Evolutionary conservation across 2,329 filamentous ascomycete genomes (phyloP).

Genomic region (Amphichorda felina): DNA sequence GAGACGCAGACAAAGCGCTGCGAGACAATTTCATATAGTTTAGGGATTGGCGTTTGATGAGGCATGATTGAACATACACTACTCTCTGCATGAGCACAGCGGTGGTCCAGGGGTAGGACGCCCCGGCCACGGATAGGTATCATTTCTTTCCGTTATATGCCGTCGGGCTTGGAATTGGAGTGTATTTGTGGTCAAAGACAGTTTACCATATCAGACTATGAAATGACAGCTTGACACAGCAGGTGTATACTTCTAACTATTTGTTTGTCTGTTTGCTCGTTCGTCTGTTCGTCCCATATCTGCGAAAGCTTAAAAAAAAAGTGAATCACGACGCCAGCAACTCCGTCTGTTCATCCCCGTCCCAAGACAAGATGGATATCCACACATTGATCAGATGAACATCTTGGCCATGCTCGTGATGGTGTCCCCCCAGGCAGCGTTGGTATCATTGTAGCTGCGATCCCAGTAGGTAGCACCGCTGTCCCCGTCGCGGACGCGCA

Average conservation of each 20-base stretch:
- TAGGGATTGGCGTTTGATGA: slow-evolving; percentile 17
- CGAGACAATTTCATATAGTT: neutral
- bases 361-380: no score
- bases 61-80: slow-evolving; percentile 20
- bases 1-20: neutral
- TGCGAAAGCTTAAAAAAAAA: no score
- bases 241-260: no score
- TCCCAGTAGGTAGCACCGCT: slow-evolving; percentile 26
- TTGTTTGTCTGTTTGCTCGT: no score
- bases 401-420: slow-evolving; percentile 27
- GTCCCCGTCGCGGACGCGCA: slow-evolving; percentile 16
- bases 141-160: no score
- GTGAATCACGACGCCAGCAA: no score
- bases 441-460: slow-evolving; percentile 12
- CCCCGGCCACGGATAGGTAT: neutral
- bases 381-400: slow-evolving; percentile 21
- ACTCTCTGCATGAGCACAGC: slow-evolving; percentile 17
- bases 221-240: no score
- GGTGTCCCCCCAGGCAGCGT: slow-evolving; percentile 18
- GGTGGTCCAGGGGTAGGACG: neutral
- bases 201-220: neutral
- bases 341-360: no score
- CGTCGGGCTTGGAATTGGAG: neutral
- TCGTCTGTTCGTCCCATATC: no score
- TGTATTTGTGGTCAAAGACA: neutral